phyloP scores from a whole-genome alignment of 2,329 filamentous ascomycete species.

The Lecanicillium sp. region DNA sequence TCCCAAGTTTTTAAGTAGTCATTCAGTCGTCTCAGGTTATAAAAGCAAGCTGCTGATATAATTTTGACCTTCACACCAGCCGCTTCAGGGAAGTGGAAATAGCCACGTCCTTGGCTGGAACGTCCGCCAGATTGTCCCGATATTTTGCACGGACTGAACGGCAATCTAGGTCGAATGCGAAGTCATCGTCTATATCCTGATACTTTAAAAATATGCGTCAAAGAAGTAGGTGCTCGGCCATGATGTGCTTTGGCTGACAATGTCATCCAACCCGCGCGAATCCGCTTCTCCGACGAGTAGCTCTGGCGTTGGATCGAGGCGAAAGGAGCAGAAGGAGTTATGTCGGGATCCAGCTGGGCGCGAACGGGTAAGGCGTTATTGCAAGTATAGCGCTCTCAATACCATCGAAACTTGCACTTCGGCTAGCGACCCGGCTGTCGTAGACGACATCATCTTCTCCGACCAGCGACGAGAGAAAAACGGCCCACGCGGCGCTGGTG shows the following conservation, averaged over 20 bases:
- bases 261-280: not conserved
- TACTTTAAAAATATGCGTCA: not conserved
- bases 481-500: not conserved
- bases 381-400: not conserved
- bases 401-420: not conserved
- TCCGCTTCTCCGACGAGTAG: not conserved
- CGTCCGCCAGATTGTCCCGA: not conserved
- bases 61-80: not conserved
- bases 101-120: not conserved
- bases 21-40: not conserved
- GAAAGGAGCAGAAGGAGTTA: not conserved
- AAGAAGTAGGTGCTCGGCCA: not conserved
- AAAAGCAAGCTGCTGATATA: not conserved
- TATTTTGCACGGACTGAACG: not conserved
- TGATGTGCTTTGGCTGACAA: not conserved
- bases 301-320: not conserved
- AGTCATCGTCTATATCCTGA: not conserved
- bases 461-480: not conserved
- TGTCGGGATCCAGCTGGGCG: not conserved
- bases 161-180: not conserved
- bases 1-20: not conserved
- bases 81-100: not conserved
- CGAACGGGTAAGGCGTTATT: not conserved
- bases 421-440: not conserved
- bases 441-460: not conserved